Conservation (phyloP, 106 monocot species). For the Alisma plantagoaquatica region DNA sequence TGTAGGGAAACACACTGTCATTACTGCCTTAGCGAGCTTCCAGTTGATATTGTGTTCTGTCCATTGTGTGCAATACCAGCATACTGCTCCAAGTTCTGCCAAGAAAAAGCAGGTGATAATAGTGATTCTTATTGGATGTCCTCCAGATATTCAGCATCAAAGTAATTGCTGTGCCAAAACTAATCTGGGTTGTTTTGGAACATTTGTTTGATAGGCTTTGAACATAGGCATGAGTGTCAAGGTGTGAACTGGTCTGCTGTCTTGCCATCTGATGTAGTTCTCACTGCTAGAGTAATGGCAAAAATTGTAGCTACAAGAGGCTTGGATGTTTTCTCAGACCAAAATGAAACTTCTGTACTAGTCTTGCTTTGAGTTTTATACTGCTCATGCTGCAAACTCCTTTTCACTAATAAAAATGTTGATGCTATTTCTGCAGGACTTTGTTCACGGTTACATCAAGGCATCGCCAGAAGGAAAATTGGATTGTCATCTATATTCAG, state of each 20-base stretch:
- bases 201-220: constrained; percentile 19
- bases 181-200: neutral
- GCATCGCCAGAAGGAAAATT: constrained; percentile 42
- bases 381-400: too few relatives aligned
- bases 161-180: neutral
- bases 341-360: constrained; percentile 28
- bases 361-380: neutral
- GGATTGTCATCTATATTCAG: constrained; percentile 66
- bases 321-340: constrained; percentile 6
- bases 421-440: constrained; percentile 38
- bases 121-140: constrained; percentile 4
- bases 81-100: constrained; percentile 77
- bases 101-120: constrained; percentile 33
- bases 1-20: constrained; percentile 81
- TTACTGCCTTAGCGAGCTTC: constrained; percentile 72
- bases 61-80: constrained; percentile 70
- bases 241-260: constrained; percentile 78
- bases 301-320: constrained; percentile 29
- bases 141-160: too few relatives aligned
- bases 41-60: constrained; percentile 64
- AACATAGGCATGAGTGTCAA: constrained; percentile 95
- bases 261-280: constrained; percentile 73
- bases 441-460: constrained; percentile 59
- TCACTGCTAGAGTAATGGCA: constrained; percentile 61
- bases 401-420: too few relatives aligned